Conservation (phyloP, 495 filamentous ascomycete genomes). For the Xylaria palmicola region DNA sequence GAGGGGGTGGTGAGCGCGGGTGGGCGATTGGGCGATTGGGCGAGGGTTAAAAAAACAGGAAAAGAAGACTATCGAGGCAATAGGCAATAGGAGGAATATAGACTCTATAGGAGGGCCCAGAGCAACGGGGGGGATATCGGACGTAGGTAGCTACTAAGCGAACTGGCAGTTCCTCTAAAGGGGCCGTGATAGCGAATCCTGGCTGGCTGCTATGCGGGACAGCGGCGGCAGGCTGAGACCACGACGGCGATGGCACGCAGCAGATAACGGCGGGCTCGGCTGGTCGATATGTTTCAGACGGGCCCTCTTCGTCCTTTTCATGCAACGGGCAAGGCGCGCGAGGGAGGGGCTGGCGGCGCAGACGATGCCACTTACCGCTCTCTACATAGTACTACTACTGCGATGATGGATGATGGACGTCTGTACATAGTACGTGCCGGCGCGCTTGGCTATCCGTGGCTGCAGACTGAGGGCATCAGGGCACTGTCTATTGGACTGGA, state of each 20-base stretch:
- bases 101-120: neutral
- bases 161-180: neutral
- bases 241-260: neutral
- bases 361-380: slow-evolving; percentile 23
- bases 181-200: slow-evolving; percentile 5
- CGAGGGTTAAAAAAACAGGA: neutral
- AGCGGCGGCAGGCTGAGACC: neutral
- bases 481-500: slow-evolving; percentile 10
- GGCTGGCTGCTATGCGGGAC: slow-evolving; percentile 4
- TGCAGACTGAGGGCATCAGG: slow-evolving; percentile 9
- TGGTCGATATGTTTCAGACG: slow-evolving; percentile 2
- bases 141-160: slow-evolving; percentile 3
- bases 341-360: slow-evolving; percentile 5
- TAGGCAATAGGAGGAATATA: neutral
- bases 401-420: too few species aligned
- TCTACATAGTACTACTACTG: neutral
- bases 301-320: slow-evolving; percentile 7
- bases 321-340: neutral
- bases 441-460: slow-evolving; percentile 16
- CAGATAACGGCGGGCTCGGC: slow-evolving; percentile 5
- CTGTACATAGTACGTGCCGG: too few species aligned
- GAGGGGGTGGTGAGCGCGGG: slow-evolving; percentile 9
- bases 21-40: slow-evolving; percentile 17
- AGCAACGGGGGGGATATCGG: slow-evolving; percentile 1
- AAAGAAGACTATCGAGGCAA: slow-evolving; percentile 2